Conservation (phyloP, 495 filamentous ascomycete genomes). For the Pseudomonodictys pantanalensis region DNA sequence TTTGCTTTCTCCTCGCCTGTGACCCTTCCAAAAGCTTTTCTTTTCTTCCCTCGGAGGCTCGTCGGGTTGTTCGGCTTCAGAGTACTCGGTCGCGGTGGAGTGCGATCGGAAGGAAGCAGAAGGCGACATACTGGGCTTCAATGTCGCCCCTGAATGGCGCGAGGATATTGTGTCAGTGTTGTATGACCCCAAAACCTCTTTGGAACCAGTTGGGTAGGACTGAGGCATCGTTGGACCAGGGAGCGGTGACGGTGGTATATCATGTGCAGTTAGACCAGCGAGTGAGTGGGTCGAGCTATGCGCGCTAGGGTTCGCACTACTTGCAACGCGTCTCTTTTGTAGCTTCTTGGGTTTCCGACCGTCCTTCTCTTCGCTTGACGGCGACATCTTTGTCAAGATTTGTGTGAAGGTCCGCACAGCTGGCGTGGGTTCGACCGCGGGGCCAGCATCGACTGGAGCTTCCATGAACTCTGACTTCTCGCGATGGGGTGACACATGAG, state of each 20-base stretch:
- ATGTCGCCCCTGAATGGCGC: slow-evolving; percentile 47
- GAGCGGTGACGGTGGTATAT: slow-evolving; percentile 22
- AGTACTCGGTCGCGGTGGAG: slow-evolving; percentile 73
- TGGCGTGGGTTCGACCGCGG: slow-evolving; percentile 7
- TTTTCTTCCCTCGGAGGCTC: slow-evolving; percentile 42
- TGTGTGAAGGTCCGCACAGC: slow-evolving; percentile 32
- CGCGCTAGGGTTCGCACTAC: slow-evolving; percentile 31
- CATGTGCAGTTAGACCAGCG: slow-evolving; percentile 48
- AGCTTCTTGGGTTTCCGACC: slow-evolving; percentile 34
- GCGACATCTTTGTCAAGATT: slow-evolving; percentile 25
- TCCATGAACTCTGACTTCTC: slow-evolving; percentile 31
- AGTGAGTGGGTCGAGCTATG: slow-evolving; percentile 36
- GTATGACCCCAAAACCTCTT: slow-evolving; percentile 9
- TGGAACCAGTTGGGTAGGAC: slow-evolving; percentile 30
- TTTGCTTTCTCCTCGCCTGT: slow-evolving; percentile 30
- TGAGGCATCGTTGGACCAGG: slow-evolving; percentile 47
- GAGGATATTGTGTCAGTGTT: slow-evolving; percentile 23
- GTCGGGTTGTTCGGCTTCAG: slow-evolving; percentile 70
- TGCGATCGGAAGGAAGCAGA: slow-evolving; percentile 66
- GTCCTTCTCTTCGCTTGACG: slow-evolving; percentile 23
- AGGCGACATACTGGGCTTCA: slow-evolving; percentile 61
- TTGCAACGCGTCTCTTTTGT: slow-evolving; percentile 33
- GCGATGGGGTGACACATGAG: background rate
- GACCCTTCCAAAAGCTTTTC: slow-evolving; percentile 25
- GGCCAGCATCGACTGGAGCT: slow-evolving; percentile 12